Evolutionary conservation across 2,329 filamentous ascomycete genomes (phyloP), one percentile per base, ranked within the genome.

Genomic region (Fusarium hainanense): DNA sequence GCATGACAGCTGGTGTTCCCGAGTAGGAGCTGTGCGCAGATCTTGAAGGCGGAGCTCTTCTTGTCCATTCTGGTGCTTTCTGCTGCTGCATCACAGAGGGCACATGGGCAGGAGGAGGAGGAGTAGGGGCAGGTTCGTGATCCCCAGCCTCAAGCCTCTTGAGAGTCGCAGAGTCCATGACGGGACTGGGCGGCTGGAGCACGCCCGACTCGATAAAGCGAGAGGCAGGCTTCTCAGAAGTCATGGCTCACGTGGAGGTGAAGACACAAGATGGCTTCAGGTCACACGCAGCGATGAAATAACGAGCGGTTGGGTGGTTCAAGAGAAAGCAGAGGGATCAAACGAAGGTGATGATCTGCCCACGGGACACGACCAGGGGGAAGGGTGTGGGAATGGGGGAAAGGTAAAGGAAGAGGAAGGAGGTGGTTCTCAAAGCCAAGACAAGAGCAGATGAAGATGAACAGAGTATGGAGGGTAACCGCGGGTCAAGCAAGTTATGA

Each of bases 11-110:
- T 54, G 71, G 71, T 21, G 71, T 73, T 16, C 70, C 71, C 20
- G 71, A 70, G 30, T 61, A 66, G 18, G 71, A 73, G 54, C 71
- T 73, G 25, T 72, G 54, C 12, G 66, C 52, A n/a, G 71, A 73
- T 46, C 63, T 69, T 18, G 71, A 58, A 18, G 58, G 63, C 27
- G 50, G 65, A 20, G 52, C 52, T 43, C 51, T 55, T 20, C 25
- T 54, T 4, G 25, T 14, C 18, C 20, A 6, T 7, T 54, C 51
- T 20, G 37, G 27, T 16, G 40, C 21, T 16, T 52, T 52, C 10
- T 52, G 49, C 49, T 52, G 49, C 6, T 41, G 34, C 34, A 41
- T 52, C 13, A 25, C 37, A 25, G 49, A 52, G 27, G 34, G 49
- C 21, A 42, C 9, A 14, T 52, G 49, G 7, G 23, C 23, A 13